phyloP scores from a whole-genome alignment of 768 basidiomycete genomes.

The Hypholoma fasciculare region DNA sequence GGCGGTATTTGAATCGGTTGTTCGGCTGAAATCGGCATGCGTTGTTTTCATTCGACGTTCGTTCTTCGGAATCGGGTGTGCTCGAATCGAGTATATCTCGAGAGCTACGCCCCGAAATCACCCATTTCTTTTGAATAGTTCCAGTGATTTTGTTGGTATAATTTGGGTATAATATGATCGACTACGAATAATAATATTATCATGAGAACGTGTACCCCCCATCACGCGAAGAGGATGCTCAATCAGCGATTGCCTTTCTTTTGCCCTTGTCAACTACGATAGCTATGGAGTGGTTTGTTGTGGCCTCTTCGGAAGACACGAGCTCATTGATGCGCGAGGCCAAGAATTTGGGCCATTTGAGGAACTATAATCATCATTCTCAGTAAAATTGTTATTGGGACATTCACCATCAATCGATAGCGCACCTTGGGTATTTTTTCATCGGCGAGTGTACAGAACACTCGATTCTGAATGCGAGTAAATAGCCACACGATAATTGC shows the following conservation, averaged over 20 bases:
- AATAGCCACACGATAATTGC: constrained; percentile 2
- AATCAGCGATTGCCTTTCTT: neutral
- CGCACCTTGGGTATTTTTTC: neutral
- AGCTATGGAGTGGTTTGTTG: neutral
- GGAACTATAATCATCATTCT: neutral
- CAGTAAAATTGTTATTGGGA: neutral
- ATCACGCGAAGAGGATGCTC: no score
- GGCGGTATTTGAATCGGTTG: no score
- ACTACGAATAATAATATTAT: no score
- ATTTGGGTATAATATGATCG: no score
- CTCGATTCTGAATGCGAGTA: constrained; percentile 5
- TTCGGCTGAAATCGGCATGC: no score
- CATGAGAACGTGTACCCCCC: no score
- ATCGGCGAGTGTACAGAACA: neutral
- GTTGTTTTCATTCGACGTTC: no score
- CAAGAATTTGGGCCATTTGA: neutral
- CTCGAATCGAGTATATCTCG: no score
- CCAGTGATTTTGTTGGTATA: no score
- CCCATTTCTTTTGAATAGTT: no score
- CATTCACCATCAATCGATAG: neutral
- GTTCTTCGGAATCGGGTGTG: no score
- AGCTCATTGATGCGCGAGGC: neutral
- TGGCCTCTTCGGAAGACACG: neutral
- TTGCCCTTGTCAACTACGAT: neutral
- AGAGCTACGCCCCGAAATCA: no score